These are phyloP conservation scores for Lanmaoa pseudosensibilis DNA, from an alignment of 768 basidiomycete genomes.

Conservation along the genomic window DNA sequence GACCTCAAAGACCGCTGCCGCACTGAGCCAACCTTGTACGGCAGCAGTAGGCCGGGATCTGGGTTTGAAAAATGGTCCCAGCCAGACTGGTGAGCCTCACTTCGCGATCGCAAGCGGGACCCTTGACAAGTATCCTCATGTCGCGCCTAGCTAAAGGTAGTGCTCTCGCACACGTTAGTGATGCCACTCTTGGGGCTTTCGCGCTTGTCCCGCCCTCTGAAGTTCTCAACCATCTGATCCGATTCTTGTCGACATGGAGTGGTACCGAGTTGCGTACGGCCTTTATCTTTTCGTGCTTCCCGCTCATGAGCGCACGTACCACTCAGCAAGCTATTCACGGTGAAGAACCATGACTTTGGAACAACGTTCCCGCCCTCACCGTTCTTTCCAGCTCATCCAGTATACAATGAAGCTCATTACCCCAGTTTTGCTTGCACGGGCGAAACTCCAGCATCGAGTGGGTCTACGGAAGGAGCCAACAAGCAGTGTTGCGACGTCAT, in stretches of 20 bases:
- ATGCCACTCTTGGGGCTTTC: conserved; percentile 65
- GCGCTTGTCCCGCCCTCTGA: conserved; percentile 56
- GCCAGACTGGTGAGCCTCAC: no score
- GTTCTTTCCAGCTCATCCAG: conserved; percentile 59
- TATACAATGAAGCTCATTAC: conserved; percentile 70
- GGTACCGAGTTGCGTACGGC: conserved; percentile 74
- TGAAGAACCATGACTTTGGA: conserved; percentile 24
- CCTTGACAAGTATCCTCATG: conserved; percentile 38
- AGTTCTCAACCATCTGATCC: conserved; percentile 67
- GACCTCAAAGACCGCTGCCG: not conserved
- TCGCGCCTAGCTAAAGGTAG: conserved; percentile 47
- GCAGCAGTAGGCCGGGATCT: not conserved
- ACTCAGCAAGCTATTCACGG: conserved; percentile 74
- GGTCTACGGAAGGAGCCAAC: conserved; percentile 55
- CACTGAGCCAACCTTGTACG: not conserved
- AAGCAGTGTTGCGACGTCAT: conserved; percentile 54
- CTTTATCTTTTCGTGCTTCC: conserved; percentile 7
- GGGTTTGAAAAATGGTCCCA: not conserved
- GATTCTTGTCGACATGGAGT: conserved; percentile 80
- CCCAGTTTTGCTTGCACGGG: conserved; percentile 65
- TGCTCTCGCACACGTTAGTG: conserved; percentile 54
- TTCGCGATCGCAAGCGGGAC: no score
- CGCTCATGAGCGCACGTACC: conserved; percentile 9
- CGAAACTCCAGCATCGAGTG: conserved; percentile 63
- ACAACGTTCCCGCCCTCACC: not conserved